Evolutionary conservation across 306 rosid species (phyloP), one percentile per base, ranked within the genome.

Genomic region (Ziziphus jujuba): DNA sequence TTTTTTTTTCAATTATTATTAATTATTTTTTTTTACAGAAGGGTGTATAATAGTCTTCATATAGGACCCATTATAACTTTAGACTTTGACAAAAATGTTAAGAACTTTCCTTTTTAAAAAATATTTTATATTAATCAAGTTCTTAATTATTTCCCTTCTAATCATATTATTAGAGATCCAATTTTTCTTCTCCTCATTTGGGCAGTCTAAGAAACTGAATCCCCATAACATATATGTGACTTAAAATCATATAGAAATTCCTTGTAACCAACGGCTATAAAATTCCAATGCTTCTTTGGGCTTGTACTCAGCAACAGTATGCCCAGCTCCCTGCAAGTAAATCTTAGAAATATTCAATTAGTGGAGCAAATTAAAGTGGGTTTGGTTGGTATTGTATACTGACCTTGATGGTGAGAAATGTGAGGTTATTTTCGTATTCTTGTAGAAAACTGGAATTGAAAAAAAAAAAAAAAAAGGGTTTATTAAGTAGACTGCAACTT

Each of bases 221-320:
- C 3, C n/a, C 7, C n/a, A n/a, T n/a, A n/a, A n/a, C n/a, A n/a
- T n/a, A n/a, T n/a, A n/a, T n/a, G n/a, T n/a, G n/a, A n/a, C n/a
- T n/a, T 31, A 20, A 7, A 34, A 20, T 72, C 72, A 76, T 19
- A 73, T 75, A 2, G 63, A 72, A 11, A 57, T 69, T 49, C 78
- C 82, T 45, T 63, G 71, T 75, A 85, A 79, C 87, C 87, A 87
- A 73, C 88, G 87, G 31, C 72, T 67, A 50, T 71, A 87, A 72
- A 87, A 85, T 23, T 90, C 81, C 50, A 87, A 71, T 44, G 96
- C 87, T 69, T 89, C 93, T 43, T 65, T 69, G 0, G 93, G 93
- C 63, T 89, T 89, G 70, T 84, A 89, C 71, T 87, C 91, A 0
- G 96, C 89, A 15, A 87, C 96, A 0, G 92, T 87, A 65, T 84